Percentiles rank a stretch among this genome's conserved stretches.
These are phyloP conservation scores for Trypanosoma boissoni DNA, from an alignment of 208 protist genomes.

Conservation along the genomic window DNA sequence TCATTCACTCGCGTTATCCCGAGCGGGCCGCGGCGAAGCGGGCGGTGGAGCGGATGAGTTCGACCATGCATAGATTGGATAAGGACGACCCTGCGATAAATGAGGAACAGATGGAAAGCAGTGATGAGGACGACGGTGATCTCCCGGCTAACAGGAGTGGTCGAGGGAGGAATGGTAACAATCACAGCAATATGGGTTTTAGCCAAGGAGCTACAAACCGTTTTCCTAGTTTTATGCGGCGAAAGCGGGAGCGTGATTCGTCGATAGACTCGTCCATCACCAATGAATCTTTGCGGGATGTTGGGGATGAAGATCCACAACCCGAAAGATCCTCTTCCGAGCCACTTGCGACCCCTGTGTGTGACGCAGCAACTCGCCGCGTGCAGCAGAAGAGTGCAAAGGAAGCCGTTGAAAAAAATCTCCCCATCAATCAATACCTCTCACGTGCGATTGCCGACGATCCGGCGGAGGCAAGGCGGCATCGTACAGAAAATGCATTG, in stretches of 20 bases:
- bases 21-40: conserved; percentile 56
- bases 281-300: conserved; percentile 60
- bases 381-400: conserved; percentile 40
- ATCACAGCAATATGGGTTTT: too few relatives aligned
- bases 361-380: conserved; percentile 30
- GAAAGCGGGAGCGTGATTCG: conserved; percentile 21
- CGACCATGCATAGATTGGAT: conserved; percentile 39
- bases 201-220: too few relatives aligned
- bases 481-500: conserved; percentile 32
- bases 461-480: conserved; percentile 22
- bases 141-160: background rate
- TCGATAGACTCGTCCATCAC: conserved; percentile 65
- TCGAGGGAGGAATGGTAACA: background rate
- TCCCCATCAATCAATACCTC: conserved; percentile 77
- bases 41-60: conserved; percentile 39
- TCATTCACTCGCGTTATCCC: conserved; percentile 55
- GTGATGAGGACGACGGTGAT: too few relatives aligned
- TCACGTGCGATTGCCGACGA: conserved; percentile 33
- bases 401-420: conserved; percentile 46
- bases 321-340: conserved; percentile 26
- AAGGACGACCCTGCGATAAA: conserved; percentile 16
- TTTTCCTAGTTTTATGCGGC: background rate
- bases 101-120: too few relatives aligned
- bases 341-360: conserved; percentile 24
- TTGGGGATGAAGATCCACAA: conserved; percentile 31